phyloP scores from a whole-genome alignment of 805 yeast genomes.

The Metschnikowia anglica region DNA sequence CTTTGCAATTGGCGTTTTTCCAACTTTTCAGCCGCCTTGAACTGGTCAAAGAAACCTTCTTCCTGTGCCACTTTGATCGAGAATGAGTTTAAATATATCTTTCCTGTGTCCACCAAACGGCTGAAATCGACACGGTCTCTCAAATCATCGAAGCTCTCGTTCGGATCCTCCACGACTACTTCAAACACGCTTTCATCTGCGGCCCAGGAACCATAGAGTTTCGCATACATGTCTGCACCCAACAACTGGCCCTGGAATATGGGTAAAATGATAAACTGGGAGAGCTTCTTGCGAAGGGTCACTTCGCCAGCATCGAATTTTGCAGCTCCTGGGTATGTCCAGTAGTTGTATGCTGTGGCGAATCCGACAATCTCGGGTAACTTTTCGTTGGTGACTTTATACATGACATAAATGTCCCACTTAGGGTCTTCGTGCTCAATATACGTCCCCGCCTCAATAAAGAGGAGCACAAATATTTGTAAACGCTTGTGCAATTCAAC shows the following conservation, averaged over 20 bases:
- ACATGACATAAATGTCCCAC: constrained; percentile 76
- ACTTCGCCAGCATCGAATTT: constrained; percentile 47
- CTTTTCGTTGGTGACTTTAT: constrained; percentile 23
- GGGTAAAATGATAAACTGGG: constrained; percentile 85
- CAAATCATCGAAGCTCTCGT: constrained; percentile 86
- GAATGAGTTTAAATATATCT: constrained; percentile 12
- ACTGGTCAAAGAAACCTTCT: constrained; percentile 40
- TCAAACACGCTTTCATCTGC: constrained; percentile 55
- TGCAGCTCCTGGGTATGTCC: constrained; percentile 61
- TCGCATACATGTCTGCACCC: constrained; percentile 65
- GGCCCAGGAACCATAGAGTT: constrained; percentile 56
- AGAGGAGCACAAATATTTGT: constrained; percentile 76
- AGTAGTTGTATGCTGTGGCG: constrained; percentile 79
- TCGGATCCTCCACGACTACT: constrained; percentile 91
- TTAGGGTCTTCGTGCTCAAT: constrained; percentile 72
- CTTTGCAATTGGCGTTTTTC: constrained; percentile 78
- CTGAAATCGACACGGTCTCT: constrained; percentile 77
- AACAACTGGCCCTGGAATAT: constrained; percentile 73
- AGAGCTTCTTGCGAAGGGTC: constrained; percentile 65
- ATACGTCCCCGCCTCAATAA: constrained; percentile 91
- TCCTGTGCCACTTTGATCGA: constrained; percentile 8
- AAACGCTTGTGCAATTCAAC: constrained; percentile 61
- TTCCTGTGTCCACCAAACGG: constrained; percentile 15
- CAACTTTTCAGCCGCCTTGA: constrained; percentile 50
- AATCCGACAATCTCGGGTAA: constrained; percentile 66